Conservation (phyloP, 83 land plant genomes). For the Picea mariana region DNA sequence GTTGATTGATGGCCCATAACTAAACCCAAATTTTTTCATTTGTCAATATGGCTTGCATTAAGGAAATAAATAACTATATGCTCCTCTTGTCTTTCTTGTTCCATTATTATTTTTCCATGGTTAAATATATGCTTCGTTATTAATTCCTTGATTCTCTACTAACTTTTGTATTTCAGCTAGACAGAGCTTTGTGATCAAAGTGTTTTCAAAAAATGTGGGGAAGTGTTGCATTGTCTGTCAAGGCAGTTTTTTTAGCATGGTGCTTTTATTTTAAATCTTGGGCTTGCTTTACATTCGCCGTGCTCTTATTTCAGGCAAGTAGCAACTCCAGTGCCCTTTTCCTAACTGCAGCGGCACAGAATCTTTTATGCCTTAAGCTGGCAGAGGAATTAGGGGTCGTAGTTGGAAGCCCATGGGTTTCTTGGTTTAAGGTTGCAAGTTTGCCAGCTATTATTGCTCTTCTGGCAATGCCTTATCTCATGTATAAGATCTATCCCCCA, state of each 20-base stretch:
- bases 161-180: background rate
- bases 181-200: too few species aligned
- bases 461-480: slow-evolving; percentile 65
- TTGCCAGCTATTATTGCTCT: slow-evolving; percentile 82
- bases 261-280: background rate
- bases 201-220: background rate
- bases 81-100: background rate
- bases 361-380: slow-evolving; percentile 88
- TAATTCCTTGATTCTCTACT: slow-evolving; percentile 1
- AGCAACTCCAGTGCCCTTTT: slow-evolving; percentile 96
- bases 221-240: background rate
- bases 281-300: background rate
- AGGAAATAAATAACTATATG: background rate
- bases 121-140: background rate
- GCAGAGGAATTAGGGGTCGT: slow-evolving; percentile 92
- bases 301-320: slow-evolving; percentile 64
- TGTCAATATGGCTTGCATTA: too few species aligned
- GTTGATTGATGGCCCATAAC: too few species aligned
- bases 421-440: slow-evolving; percentile 97
- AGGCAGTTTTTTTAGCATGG: background rate
- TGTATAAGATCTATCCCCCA: slow-evolving; percentile 92
- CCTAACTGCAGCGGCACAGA: slow-evolving; percentile 98
- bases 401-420: slow-evolving; percentile 90
- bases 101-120: background rate
- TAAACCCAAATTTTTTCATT: too few species aligned